Conservation (phyloP, 2,329 filamentous ascomycete genomes). For the Boeremia lycopersici region DNA sequence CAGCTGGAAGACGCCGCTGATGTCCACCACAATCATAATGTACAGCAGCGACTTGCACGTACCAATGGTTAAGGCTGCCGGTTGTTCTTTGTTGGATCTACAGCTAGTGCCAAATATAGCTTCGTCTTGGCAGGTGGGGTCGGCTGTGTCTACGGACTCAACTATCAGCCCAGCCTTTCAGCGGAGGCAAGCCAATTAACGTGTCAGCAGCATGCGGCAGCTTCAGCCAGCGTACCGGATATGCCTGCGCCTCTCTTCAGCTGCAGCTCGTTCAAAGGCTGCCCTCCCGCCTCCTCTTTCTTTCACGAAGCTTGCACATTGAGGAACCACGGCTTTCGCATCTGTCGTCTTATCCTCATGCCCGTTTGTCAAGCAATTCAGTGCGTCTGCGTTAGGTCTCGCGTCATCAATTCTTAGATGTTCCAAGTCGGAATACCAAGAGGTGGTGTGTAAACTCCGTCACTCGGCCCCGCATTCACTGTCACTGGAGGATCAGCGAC, state of each 20-base stretch:
- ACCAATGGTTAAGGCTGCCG: no score
- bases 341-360: slow-evolving; percentile 2
- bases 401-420: slow-evolving; percentile 26
- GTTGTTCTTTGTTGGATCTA: slow-evolving; percentile 8
- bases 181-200: slow-evolving; percentile 29
- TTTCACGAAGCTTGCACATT: slow-evolving; percentile 7
- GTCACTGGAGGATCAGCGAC: slow-evolving; percentile 28
- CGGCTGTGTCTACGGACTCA: slow-evolving; percentile 28
- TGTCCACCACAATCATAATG: no score
- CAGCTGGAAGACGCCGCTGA: no score
- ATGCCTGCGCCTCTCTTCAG: slow-evolving; percentile 30
- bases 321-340: slow-evolving; percentile 1
- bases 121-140: slow-evolving; percentile 10
- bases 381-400: slow-evolving; percentile 14
- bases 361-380: not conserved
- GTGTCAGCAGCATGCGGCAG: slow-evolving; percentile 26
- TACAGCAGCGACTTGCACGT: no score
- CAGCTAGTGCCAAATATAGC: slow-evolving; percentile 19
- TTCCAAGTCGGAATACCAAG: slow-evolving; percentile 20
- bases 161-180: slow-evolving; percentile 18
- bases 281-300: slow-evolving; percentile 10
- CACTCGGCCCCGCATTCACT: slow-evolving; percentile 40
- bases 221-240: slow-evolving; percentile 19
- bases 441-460: slow-evolving; percentile 26
- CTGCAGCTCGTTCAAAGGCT: slow-evolving; percentile 19